A percentile compares a stretch with the other conserved stretches of the same genome.
phyloP scores from a whole-genome alignment of 2,329 filamentous ascomycete species.

The Cercospora citrullina region DNA sequence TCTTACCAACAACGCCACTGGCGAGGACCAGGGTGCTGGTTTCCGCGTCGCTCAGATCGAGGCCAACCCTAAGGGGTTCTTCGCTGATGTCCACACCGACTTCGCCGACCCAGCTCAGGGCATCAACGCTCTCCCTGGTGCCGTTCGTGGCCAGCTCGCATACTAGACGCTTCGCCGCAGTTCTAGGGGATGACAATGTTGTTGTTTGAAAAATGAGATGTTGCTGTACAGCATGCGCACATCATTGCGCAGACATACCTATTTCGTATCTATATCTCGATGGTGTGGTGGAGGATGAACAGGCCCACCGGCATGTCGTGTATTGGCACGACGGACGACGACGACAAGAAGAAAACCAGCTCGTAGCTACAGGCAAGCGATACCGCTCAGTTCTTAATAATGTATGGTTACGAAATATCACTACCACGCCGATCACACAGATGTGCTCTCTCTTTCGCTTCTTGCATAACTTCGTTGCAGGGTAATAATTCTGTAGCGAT shows the following conservation, averaged over 20 bases:
- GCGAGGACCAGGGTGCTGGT: slow-evolving; percentile 48
- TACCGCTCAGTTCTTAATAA: neutral
- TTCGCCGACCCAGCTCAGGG: slow-evolving; percentile 60
- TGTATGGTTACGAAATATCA: neutral
- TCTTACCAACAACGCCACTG: slow-evolving; percentile 40
- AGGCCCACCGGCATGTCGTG: neutral
- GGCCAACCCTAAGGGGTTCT: slow-evolving; percentile 53
- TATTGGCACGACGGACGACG: neutral
- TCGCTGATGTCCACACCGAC: slow-evolving; percentile 56
- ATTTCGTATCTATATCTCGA: neutral
- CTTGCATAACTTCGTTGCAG: neutral
- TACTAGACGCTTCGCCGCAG: slow-evolving; percentile 10
- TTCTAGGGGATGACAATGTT: neutral
- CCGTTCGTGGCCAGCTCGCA: slow-evolving; percentile 54
- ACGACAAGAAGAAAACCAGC: neutral
- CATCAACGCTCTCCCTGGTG: slow-evolving; percentile 51
- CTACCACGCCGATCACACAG: neutral
- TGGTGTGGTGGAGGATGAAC: neutral
- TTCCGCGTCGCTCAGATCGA: slow-evolving; percentile 56
- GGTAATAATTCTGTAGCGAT: neutral
- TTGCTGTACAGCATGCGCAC: neutral
- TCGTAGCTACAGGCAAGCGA: neutral
- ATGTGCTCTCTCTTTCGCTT: neutral
- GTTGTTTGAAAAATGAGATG: neutral
- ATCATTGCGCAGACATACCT: neutral